phyloP scores from a whole-genome alignment of 139 green algal species.

The Coelastrella sp. region DNA sequence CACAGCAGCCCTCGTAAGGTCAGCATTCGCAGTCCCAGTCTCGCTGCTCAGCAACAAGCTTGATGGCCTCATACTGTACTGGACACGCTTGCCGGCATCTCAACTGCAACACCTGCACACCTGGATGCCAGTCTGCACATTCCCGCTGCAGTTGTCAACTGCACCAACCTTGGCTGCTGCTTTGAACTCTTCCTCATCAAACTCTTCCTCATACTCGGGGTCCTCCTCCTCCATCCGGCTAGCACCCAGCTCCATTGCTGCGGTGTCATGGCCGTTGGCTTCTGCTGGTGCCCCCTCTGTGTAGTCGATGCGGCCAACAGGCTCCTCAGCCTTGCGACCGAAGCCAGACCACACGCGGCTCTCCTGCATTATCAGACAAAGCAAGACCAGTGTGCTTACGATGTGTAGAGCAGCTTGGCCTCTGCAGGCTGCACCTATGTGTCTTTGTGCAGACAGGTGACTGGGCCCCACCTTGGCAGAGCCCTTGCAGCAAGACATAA shows the following conservation, averaged over 20 bases:
- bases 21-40: too few species aligned
- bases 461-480: too few species aligned
- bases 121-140: too few species aligned
- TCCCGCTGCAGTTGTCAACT: neutral
- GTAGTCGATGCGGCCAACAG: constrained; percentile 57
- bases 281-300: constrained; percentile 46
- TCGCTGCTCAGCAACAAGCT: too few species aligned
- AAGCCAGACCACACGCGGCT: constrained; percentile 57
- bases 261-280: constrained; percentile 10
- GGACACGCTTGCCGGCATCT: too few species aligned
- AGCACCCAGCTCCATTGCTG: constrained; percentile 36
- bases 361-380: constrained; percentile 22
- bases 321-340: constrained; percentile 22
- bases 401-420: too few species aligned
- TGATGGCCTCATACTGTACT: too few species aligned
- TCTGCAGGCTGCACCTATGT: too few species aligned
- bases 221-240: constrained; percentile 68
- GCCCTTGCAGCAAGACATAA: too few species aligned
- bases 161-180: constrained; percentile 40
- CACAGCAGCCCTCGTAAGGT: too few species aligned
- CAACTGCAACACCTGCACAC: neutral
- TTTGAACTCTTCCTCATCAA: constrained; percentile 60
- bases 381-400: too few species aligned
- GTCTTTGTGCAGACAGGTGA: too few species aligned
- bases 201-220: constrained; percentile 51